A percentile compares a stretch with the other conserved stretches of the same genome.
Evolutionary conservation across 768 basidiomycete genomes (phyloP).

Genomic region (Neoboletus subvelutipes): DNA sequence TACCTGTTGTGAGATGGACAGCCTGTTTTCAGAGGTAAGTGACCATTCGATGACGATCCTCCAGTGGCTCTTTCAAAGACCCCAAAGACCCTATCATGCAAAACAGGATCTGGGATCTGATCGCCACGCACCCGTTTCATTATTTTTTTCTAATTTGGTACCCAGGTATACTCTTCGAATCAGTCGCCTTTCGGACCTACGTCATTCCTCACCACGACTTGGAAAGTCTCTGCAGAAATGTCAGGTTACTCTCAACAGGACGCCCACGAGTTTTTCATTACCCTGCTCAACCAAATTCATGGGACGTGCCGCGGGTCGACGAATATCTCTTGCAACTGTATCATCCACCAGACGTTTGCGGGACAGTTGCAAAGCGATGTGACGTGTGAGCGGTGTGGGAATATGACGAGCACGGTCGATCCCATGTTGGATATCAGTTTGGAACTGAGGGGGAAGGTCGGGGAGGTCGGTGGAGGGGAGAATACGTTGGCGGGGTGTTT

Average conservation of each 20-base stretch:
- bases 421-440: constrained; percentile 91
- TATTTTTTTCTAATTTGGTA: neutral
- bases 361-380: constrained; percentile 89
- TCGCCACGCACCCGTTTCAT: neutral
- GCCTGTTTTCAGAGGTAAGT: constrained; percentile 68
- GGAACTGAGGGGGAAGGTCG: constrained; percentile 63
- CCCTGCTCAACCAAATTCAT: constrained; percentile 86
- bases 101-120: neutral
- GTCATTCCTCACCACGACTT: constrained; percentile 79
- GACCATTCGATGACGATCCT: neutral
- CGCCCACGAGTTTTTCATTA: constrained; percentile 86
- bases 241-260: constrained; percentile 95
- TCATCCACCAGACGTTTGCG: constrained; percentile 87
- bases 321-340: constrained; percentile 81
- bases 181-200: constrained; percentile 73
- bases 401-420: constrained; percentile 75
- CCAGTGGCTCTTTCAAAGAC: neutral
- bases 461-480: constrained; percentile 45
- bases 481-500: constrained; percentile 76
- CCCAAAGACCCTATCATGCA: neutral
- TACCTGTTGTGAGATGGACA: constrained; percentile 93
- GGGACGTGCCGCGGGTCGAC: constrained; percentile 71
- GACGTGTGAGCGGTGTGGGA: constrained; percentile 81
- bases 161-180: constrained; percentile 57
- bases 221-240: constrained; percentile 75